Conservation (phyloP, 805 yeast genomes). For the Tanozyma kutaoensis region DNA sequence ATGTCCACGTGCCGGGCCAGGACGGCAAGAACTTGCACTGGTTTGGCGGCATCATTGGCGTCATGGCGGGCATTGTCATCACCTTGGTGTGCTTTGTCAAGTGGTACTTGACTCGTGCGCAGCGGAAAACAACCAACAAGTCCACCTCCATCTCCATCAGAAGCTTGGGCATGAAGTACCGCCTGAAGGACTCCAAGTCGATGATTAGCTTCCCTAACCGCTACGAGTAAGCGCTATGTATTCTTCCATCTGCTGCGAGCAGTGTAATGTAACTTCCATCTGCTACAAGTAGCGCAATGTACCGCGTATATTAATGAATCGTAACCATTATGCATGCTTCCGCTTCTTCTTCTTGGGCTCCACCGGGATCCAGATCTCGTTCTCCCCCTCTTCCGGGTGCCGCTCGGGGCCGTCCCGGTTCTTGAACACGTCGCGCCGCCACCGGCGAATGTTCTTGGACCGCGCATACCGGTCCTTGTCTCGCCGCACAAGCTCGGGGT, state of each 20-base stretch:
- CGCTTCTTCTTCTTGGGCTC: conserved; percentile 5
- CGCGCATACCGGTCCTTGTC: conserved; percentile 81
- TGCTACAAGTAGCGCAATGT: too few species aligned
- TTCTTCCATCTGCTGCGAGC: conserved; percentile 1
- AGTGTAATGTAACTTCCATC: neutral
- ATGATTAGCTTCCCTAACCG: neutral
- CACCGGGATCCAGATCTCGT: conserved; percentile 23
- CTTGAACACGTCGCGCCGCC: conserved; percentile 78
- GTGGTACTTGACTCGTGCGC: too few species aligned
- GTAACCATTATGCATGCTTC: neutral
- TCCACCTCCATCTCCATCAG: too few species aligned
- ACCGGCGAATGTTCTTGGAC: conserved; percentile 69
- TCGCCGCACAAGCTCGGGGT: conserved; percentile 53
- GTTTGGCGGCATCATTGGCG: conserved; percentile 1
- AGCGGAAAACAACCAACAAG: too few species aligned
- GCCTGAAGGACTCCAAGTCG: neutral
- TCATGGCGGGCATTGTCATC: neutral
- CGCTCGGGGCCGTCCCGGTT: conserved; percentile 36
- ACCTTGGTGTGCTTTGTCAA: neutral
- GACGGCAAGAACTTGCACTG: conserved; percentile 4
- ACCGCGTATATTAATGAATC: conserved; percentile 3
- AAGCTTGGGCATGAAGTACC: conserved; percentile 9
- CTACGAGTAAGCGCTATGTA: conserved; percentile 1
- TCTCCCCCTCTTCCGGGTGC: conserved; percentile 20
- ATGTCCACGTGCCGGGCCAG: conserved; percentile 72